Percentiles rank a stretch among this genome's conserved stretches.
These are phyloP conservation scores for Cylindrotheca closterium DNA, from an alignment of 108 stramenopile genomes.

Conservation along the genomic window DNA sequence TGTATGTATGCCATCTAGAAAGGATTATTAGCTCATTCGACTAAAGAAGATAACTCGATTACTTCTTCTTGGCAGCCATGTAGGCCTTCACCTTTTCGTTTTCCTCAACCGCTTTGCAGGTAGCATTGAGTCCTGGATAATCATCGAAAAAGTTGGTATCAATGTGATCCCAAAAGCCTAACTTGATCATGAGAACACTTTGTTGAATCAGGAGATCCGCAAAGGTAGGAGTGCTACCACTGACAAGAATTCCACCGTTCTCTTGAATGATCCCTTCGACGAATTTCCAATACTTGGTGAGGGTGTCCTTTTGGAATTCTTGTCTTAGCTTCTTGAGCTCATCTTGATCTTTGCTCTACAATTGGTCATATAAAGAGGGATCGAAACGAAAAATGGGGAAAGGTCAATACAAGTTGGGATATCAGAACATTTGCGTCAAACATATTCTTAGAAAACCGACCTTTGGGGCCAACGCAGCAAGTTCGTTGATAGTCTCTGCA, in stretches of 20 bases:
- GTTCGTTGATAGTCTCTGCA: slow-evolving; percentile 16
- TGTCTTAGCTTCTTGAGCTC: slow-evolving; percentile 5
- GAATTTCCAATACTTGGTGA: slow-evolving; percentile 7
- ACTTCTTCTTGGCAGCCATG: slow-evolving; percentile 8
- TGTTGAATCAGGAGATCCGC: not conserved
- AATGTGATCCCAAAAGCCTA: slow-evolving; percentile 14
- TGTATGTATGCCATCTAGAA: no score
- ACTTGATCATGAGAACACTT: not conserved
- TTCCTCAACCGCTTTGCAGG: slow-evolving; percentile 4
- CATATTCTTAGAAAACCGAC: not conserved
- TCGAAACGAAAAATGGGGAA: no score
- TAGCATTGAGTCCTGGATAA: slow-evolving; percentile 21
- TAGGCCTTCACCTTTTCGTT: slow-evolving; percentile 13
- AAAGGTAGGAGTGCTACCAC: not conserved
- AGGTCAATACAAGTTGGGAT: no score
- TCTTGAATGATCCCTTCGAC: slow-evolving; percentile 9
- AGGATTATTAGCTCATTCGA: no score
- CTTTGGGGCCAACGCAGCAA: slow-evolving; percentile 2
- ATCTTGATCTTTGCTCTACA: not conserved
- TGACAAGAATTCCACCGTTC: slow-evolving; percentile 4
- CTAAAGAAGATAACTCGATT: no score
- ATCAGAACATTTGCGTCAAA: no score
- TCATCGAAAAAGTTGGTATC: slow-evolving; percentile 19
- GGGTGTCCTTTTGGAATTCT: slow-evolving; percentile 4
- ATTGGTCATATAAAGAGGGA: no score